Evolutionary conservation across 2,329 filamentous ascomycete genomes (phyloP).

Genomic region (Capronia epimyces): DNA sequence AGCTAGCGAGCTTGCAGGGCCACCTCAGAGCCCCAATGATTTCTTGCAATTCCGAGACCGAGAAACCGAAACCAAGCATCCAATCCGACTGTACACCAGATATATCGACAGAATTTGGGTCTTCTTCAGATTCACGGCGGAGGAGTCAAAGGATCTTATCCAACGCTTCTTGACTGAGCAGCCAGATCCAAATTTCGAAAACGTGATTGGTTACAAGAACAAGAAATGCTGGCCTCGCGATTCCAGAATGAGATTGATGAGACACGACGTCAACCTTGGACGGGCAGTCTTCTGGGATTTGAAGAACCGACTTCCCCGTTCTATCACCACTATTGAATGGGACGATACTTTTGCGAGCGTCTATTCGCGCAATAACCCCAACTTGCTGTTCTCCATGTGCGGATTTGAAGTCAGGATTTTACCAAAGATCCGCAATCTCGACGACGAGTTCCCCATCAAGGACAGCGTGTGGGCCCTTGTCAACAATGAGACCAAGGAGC

Average conservation of each 20-base stretch:
- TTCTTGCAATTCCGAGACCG: slow-evolving; percentile 95
- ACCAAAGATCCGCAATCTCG: slow-evolving; percentile 89
- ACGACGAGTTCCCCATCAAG: slow-evolving; percentile 94
- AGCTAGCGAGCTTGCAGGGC: slow-evolving; percentile 95
- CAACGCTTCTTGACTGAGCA: slow-evolving; percentile 97
- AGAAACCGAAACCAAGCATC: slow-evolving; percentile 85
- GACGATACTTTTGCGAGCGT: slow-evolving; percentile 98
- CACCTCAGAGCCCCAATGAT: slow-evolving; percentile 89
- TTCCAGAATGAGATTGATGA: slow-evolving; percentile 95
- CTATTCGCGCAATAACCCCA: slow-evolving; percentile 96
- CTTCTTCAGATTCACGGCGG: slow-evolving; percentile 86
- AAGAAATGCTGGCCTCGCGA: slow-evolving; percentile 99
- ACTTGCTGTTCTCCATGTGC: slow-evolving; percentile 93
- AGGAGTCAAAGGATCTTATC: slow-evolving; percentile 92
- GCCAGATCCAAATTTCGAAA: slow-evolving; percentile 97
- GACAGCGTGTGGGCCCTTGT: slow-evolving; percentile 98
- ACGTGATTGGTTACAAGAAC: slow-evolving; percentile 97
- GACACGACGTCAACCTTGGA: slow-evolving; percentile 95
- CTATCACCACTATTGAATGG: slow-evolving; percentile 97
- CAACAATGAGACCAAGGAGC: slow-evolving; percentile 92
- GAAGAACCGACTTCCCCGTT: slow-evolving; percentile 91
- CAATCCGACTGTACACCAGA: slow-evolving; percentile 92
- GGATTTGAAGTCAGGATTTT: slow-evolving; percentile 96
- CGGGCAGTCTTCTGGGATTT: slow-evolving; percentile 98
- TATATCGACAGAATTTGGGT: slow-evolving; percentile 99